Base-by-base conservation (phyloP, 1,284 basidiomycete species). In the Macrocystidia cucumis region DNA sequence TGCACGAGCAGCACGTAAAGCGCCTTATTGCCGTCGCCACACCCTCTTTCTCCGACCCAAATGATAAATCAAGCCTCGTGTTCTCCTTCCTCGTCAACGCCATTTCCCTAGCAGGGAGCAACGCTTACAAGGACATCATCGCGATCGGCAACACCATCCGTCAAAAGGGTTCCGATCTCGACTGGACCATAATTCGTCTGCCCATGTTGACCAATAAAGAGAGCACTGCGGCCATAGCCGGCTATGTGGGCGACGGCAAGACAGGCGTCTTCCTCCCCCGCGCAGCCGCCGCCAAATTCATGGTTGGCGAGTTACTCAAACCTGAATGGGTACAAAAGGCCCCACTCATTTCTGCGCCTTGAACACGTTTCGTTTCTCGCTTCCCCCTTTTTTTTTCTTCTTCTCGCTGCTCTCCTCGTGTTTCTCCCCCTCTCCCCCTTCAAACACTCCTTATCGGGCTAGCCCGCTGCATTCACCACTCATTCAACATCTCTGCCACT, bases 1-100 rank as follows among this genome's bases (percentile, higher is more conserved):
- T 74, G 69, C 52, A 54, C 23, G 43, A 50, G n/a, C 53, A 52
- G 20, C 46, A 50, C 22, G 56, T 74, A 33, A 60, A 53, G 34
- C 67, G 72, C 4, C 54, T 76, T 40, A 62, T 76, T 29, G 58
- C 59, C 9, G 61, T 76, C 11, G 72, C 70, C 11, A 73, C 73
- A 2, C 49, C 69, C 4, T 70, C 68, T 44, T 71, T 73, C 39
- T 54, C 55, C 31, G 72, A 74, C 52, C 55, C 60, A 20, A 48
- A 59, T 35, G 73, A 74, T 50, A 57, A 62, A 38, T 64, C 54
- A 41, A 64, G 56, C 46, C 23, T 60, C 5, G 43, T 48, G 11
- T 67, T 69, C 46, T 41, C 48, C 9, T 39, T 55, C 6, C 49
- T 70, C 25, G 52, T 70, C 16, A 56, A 68, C 17, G 73, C 67